These are phyloP conservation scores for Boletales sp. DNA, from an alignment of 768 basidiomycete species.

Conservation along the genomic window DNA sequence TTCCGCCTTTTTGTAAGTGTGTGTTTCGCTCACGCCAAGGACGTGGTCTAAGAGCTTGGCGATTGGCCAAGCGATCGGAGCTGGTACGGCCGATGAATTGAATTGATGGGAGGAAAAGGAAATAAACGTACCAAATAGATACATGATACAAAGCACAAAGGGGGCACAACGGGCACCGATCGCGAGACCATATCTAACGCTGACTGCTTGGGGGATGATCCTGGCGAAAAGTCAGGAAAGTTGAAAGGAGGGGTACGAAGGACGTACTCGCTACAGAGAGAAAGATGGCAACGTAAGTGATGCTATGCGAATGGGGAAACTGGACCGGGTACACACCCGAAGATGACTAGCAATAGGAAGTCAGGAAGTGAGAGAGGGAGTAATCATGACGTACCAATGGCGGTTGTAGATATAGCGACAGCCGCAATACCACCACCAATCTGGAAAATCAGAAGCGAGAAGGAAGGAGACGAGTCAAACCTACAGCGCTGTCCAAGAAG, in stretches of 20 bases:
- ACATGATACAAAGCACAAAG: constrained; percentile 72
- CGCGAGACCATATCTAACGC: constrained; percentile 72
- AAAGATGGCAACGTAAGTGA: neutral
- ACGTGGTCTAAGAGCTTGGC: constrained; percentile 74
- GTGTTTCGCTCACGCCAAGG: constrained; percentile 68
- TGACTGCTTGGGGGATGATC: constrained; percentile 71
- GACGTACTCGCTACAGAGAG: constrained; percentile 25
- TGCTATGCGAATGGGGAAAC: neutral
- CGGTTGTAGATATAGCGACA: constrained; percentile 72
- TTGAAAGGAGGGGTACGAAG: neutral
- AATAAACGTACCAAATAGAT: constrained; percentile 39
- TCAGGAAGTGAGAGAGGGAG: neutral
- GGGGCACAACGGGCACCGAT: constrained; percentile 80
- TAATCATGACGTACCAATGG: constrained; percentile 35
- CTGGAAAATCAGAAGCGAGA: constrained; percentile 45
- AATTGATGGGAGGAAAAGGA: neutral
- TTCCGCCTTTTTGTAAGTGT: constrained; percentile 82
- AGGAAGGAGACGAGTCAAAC: constrained; percentile 48
- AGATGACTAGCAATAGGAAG: constrained; percentile 53
- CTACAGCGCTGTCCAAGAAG: constrained; percentile 69
- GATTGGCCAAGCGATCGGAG: constrained; percentile 74
- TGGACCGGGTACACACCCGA: constrained; percentile 53
- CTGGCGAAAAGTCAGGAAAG: constrained; percentile 30
- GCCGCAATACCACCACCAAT: constrained; percentile 73
- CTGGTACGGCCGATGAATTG: constrained; percentile 27